Base-by-base conservation (phyloP, 768 basidiomycete species). In the Phanerodontia chrysosporium region DNA sequence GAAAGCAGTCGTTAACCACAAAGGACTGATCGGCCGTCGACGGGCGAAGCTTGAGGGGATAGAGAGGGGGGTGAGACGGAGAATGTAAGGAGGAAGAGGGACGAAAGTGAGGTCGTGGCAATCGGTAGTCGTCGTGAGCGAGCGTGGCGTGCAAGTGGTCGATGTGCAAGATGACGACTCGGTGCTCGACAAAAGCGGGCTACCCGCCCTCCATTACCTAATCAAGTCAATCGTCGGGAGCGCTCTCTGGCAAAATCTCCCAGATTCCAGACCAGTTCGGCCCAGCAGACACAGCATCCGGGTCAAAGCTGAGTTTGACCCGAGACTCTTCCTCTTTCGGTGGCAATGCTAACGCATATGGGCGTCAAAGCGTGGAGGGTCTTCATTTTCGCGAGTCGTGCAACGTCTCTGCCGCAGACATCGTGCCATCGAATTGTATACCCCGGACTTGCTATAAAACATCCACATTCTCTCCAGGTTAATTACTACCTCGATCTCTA, bases 111-210 rank as follows among this genome's bases (percentile, higher is more conserved):
- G 6, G 59, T 21, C 27, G 49, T 42, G 29, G 30, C 27, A 44
- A 21, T 10, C 27, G 53, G 45, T 48, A 14, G 55, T 57, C 22
- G 28, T 44, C 45, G 39, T 61, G 61, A 53, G 64, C 63, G 64
- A 63, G 60, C 46, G 61, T 67, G 55, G 49, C 39, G 46, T 46
- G 60, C 49, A 53, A 55, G 58, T 60, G 62, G 67, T 63, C 65
- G 62, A 58, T 61, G 64, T 62, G 39, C 49, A 63, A 57, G 64
- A 66, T 64, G 66, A 68, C 65, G 64, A 64, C 58, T 45, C 54
- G 51, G 58, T n/a, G 55, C 27, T 53, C 52, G 55, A 59, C 64
- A 49, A 56, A 62, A 55, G 58, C 58, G 58, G 61, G 30, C 6
- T 49, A 27, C 48, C 59, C 46, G 54, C 53, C 52, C 30, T 46